Percentiles rank a stretch among this genome's conserved stretches.
Conservation (phyloP, 805 yeast species). For the Ogataea pilisensis region DNA sequence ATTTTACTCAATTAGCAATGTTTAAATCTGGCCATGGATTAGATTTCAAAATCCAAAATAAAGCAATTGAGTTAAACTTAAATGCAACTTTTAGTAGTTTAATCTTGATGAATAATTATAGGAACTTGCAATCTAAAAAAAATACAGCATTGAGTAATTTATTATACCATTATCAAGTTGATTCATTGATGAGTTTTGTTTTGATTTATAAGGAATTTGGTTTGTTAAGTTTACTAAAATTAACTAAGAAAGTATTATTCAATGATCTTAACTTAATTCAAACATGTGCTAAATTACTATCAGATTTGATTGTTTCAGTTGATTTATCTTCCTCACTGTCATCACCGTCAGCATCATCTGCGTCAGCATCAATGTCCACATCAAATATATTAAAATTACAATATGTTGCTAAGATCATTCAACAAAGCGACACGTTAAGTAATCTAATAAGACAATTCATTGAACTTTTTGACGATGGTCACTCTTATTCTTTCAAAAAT, state of each 20-base stretch:
- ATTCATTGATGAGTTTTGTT: conserved; percentile 17
- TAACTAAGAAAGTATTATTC: conserved; percentile 28
- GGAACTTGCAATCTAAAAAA: conserved; percentile 7
- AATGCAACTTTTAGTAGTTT: conserved; percentile 20
- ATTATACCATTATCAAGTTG: conserved; percentile 16
- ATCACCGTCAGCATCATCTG: background rate
- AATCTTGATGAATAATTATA: conserved; percentile 18
- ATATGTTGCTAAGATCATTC: conserved; percentile 16
- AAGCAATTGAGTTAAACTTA: conserved; percentile 21
- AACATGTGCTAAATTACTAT: conserved; percentile 20
- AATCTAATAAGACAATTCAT: conserved; percentile 31
- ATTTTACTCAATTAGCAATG: conserved; percentile 24
- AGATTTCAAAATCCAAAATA: conserved; percentile 24
- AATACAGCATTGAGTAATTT: conserved; percentile 6
- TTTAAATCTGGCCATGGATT: conserved; percentile 24
- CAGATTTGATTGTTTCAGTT: conserved; percentile 16
- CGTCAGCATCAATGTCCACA: background rate
- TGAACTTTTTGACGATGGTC: conserved; percentile 32
- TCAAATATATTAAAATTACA: conserved; percentile 10
- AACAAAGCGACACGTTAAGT: conserved; percentile 24
- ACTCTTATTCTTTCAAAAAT: conserved; percentile 23
- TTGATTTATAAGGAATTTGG: conserved; percentile 34
- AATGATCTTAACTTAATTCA: conserved; percentile 31
- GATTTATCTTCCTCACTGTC: conserved; percentile 2
- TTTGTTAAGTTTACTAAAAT: conserved; percentile 37